Base-by-base conservation (phyloP, 495 filamentous ascomycete species). In the Penicillium salamii region DNA sequence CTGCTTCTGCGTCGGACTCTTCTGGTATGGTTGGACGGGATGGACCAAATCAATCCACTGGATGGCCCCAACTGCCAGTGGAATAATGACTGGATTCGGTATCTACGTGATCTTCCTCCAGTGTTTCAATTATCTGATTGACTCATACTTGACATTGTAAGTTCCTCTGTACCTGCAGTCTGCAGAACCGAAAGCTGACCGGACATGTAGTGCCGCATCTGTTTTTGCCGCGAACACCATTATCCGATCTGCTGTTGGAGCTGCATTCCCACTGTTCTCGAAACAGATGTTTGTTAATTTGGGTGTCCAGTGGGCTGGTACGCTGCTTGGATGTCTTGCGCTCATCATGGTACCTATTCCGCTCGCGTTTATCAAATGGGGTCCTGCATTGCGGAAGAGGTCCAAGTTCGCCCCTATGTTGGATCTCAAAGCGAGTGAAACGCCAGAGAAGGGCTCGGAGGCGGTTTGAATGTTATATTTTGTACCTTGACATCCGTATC, bases 211-310 rank as follows among this genome's bases (percentile, higher is more conserved):
- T 57, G 90, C 90, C n/a, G 88, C 90, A 21, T 92, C 89, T n/a
- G 91, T 89, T 17, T 90, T 95, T 49, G 91, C 91, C 19, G 90
- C 83, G 33, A 95, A 95, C 66, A 93, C 90, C 0, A 89, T 95
- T 69, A 74, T 93, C 3, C 86, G 90, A 13, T 91, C 87, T 8
- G 69, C 89, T 2, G 84, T 80, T 36, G 89, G 85, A 23, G 87
- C 87, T 6, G 84, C 78, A 1, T 95, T 95, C 70, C 91, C 90
- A 15, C 78, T 95, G 5, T 95, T 96, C 63, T 77, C 83, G 0
- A 80, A 71, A 13, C 85, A 91, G 58, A 89, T 93, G 87, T 93
- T 90, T 62, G 63, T 80, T 5, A 86, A 81, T 28, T 68, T 95
- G 53, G 85, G 86, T 26, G 85, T 95, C 29, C 70, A 91, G 53